Percentiles rank a stretch among this genome's conserved stretches.
phyloP scores from a whole-genome alignment of 2,329 filamentous ascomycete genomes.

The Cercospora zeina region DNA sequence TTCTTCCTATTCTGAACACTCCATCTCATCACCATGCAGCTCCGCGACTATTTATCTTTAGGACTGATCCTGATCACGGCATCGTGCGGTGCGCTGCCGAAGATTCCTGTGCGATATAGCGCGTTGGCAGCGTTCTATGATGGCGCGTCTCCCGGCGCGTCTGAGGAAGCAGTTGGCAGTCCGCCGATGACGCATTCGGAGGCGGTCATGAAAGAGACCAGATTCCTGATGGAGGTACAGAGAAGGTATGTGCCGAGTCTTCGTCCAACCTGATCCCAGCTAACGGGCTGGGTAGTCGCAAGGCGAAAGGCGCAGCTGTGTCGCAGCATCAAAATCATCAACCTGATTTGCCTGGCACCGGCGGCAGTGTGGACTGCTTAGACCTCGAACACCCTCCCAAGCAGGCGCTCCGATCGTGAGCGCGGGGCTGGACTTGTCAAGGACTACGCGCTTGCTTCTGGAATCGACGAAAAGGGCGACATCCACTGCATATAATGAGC shows the following conservation, averaged over 20 bases:
- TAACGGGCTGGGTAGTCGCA: background rate
- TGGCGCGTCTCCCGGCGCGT: background rate
- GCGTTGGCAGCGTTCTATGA: conserved; percentile 3
- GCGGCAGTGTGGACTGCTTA: background rate
- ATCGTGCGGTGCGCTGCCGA: background rate
- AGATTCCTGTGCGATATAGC: background rate
- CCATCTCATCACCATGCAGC: background rate
- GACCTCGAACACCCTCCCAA: background rate
- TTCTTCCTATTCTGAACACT: background rate
- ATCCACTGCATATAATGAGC: background rate
- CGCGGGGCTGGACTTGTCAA: background rate
- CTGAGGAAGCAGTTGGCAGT: background rate
- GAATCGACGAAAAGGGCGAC: background rate
- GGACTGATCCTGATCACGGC: background rate
- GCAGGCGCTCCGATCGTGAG: background rate
- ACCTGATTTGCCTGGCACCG: background rate
- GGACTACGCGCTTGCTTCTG: background rate
- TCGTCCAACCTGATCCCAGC: background rate
- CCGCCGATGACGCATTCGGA: background rate
- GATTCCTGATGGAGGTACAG: background rate
- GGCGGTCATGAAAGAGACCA: conserved; percentile 1
- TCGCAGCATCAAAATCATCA: background rate
- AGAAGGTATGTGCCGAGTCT: background rate
- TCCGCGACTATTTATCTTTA: background rate
- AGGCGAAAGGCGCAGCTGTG: background rate